Evolutionary conservation across 192 early-diverging fungal genomes (phyloP), one percentile per base, ranked within the genome.

Genomic region (Mortierella hygrophila): DNA sequence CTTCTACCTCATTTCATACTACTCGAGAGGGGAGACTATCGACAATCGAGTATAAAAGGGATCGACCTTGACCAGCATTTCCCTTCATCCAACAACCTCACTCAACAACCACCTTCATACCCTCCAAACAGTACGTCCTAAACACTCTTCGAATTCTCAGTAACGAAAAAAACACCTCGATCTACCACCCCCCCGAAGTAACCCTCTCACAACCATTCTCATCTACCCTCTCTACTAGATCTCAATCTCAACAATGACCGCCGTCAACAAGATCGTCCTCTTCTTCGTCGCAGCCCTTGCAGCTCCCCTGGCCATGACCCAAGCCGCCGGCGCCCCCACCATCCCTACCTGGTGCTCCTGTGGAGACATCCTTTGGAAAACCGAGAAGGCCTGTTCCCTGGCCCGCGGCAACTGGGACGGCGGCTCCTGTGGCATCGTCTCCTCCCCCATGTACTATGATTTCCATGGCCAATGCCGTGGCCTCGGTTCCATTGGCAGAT

Each of bases 291-390:
- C 69, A 0, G 69, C 69, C 4, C 69, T 70, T 23, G 69, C 69
- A 0, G 69, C 69, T 40, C 69, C 69, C 69, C 8, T 70, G 11
- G 69, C 38, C 16, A 70, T 70, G 69, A 70, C 69, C 37, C 69
- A 70, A 15, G 69, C 69, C 35, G 69, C 69, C 37, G 69, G 69
- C 40, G 69, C 20, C 5, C 69, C 69, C 38, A 70, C 41, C 69
- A 42, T 70, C 37, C 69, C 69, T n/a, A 23, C 69, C 7, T 70
- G 69, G 69, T 70, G 69, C 69, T 42, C 20, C 69, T 70, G 69
- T 18, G 69, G 69, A 4, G 69, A 70, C 0, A 70, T 70, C 69
- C 37, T 40, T 15, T 70, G 20, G 38, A 70, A 70, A 20, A 70
- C 69, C 38, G 40, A 70, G 38, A 70, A 35, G 11, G 69, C 69